Conservation (phyloP, 2,329 filamentous ascomycete species). For the Claviceps quebecensis region DNA sequence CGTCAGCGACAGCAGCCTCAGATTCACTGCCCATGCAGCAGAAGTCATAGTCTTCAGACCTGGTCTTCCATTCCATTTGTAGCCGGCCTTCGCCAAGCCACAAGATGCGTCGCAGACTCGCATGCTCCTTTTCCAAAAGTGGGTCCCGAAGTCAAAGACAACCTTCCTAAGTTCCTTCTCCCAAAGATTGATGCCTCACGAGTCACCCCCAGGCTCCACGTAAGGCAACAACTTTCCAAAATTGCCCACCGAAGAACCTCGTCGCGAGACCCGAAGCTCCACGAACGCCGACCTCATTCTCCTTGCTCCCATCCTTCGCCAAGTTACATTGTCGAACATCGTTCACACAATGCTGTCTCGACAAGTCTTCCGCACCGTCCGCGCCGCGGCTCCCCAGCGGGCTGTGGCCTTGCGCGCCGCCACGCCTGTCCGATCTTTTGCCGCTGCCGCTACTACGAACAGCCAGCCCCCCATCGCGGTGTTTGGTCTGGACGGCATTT, state of each 20-base stretch:
- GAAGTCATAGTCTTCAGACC: not conserved
- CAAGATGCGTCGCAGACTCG: too few relatives aligned
- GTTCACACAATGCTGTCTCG: constrained; percentile 40
- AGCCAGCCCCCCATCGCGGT: constrained; percentile 78
- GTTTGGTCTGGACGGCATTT: constrained; percentile 94
- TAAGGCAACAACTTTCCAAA: constrained; percentile 28
- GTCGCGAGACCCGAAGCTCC: constrained; percentile 14
- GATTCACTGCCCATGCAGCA: not conserved
- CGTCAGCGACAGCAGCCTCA: not conserved
- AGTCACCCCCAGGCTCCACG: constrained; percentile 1
- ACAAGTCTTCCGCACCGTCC: constrained; percentile 42
- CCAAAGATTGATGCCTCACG: constrained; percentile 22
- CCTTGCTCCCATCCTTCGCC: constrained; percentile 14
- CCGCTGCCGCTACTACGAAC: constrained; percentile 53
- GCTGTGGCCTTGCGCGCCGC: constrained; percentile 26
- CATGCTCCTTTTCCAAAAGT: not conserved
- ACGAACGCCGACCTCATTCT: constrained; percentile 14
- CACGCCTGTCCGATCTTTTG: constrained; percentile 61
- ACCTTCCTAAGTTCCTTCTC: too few relatives aligned
- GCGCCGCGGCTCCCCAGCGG: constrained; percentile 47
- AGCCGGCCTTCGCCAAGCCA: not conserved
- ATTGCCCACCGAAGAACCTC: constrained; percentile 27
- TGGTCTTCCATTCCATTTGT: not conserved
- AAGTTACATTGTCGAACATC: too few relatives aligned
- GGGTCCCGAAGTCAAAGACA: not conserved